Base-by-base conservation (phyloP, 495 filamentous ascomycete genomes). In the Terfezia boudieri region DNA sequence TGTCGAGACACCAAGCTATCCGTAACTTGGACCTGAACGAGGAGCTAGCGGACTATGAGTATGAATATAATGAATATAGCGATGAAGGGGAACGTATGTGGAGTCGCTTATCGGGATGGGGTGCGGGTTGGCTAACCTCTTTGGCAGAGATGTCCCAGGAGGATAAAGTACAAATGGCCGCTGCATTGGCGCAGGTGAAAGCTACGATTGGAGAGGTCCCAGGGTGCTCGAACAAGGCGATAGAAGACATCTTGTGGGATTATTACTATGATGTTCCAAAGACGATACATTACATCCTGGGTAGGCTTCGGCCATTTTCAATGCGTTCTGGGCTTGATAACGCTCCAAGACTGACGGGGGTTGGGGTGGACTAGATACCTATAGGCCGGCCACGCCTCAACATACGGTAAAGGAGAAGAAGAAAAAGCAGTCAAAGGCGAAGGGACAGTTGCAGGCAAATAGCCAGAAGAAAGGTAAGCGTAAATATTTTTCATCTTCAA, bases 181-280 rank as follows among this genome's bases (percentile, higher is more conserved):
- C 69, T 38, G 80, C 78, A 46, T 75, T 76, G 8, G 65, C 66
- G 48, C 64, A 74, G 57, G 75, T 83, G 37, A 73, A 73, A 56
- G 66, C 70, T 17, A 69, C 71, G 8, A 67, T 86, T 9, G 78
- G 75, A 4, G 69, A 72, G 38, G 68, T 71, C 48, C 64, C 67
- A 36, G 72, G 72, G 46, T 71, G 81, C 49, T 77, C 79, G 20
- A 75, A 78, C 50, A 70, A 76, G 36, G 81, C 92, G 56, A 87
- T 94, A 46, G 75, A 93, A 64, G 92, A 96, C 53, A 75, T 86
- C 0, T 66, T 98, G 36, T 98, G 86, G 85, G 77, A 96, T 66
- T 95, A 94, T 66, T 98, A 88, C 67, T 95, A 84, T 63, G 89
- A 98, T 64, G 72, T 94, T 26, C 77, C 78, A 26, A 94, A 95